These are phyloP conservation scores for Neobulgaria alba DNA, from an alignment of 2,329 filamentous ascomycete genomes.

Conservation along the genomic window DNA sequence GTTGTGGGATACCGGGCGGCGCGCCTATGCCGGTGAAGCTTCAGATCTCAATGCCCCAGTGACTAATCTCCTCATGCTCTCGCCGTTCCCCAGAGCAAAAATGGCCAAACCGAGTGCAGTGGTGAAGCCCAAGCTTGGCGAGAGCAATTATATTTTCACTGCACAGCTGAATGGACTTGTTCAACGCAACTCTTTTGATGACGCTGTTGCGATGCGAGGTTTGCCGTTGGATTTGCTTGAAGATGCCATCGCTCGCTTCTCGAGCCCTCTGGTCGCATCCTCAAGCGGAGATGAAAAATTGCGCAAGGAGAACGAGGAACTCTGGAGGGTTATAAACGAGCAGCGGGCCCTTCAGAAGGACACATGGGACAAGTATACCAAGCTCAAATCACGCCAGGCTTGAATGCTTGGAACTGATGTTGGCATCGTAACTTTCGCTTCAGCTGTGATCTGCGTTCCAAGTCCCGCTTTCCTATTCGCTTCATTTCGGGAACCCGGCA, in stretches of 20 bases:
- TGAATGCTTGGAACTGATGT: conserved; percentile 8
- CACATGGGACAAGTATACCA: conserved; percentile 28
- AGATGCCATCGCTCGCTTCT: conserved; percentile 40
- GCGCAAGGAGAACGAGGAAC: conserved; percentile 35
- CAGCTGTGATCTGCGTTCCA: too few species aligned
- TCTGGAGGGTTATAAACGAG: conserved; percentile 38
- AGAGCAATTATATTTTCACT: conserved; percentile 56
- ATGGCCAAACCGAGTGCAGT: conserved; percentile 49
- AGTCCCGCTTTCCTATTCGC: not conserved
- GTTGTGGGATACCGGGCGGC: conserved; percentile 61
- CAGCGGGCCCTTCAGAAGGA: conserved; percentile 36
- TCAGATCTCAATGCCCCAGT: conserved; percentile 63
- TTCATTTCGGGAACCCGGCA: too few species aligned
- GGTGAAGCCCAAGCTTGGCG: conserved; percentile 70
- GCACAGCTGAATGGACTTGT: conserved; percentile 46
- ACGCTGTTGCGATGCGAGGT: conserved; percentile 17
- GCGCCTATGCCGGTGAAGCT: conserved; percentile 22
- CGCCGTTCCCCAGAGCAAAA: conserved; percentile 43
- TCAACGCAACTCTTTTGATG: conserved; percentile 12
- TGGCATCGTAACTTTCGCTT: too few species aligned
- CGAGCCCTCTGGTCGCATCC: conserved; percentile 20
- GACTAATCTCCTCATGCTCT: conserved; percentile 70
- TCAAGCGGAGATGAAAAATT: conserved; percentile 31
- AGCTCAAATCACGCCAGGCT: conserved; percentile 19
- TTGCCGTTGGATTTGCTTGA: conserved; percentile 36